Percentiles rank a stretch among this genome's conserved stretches.
Conservation (phyloP, 441 rosid genomes). For the Adansonia grandidieri region DNA sequence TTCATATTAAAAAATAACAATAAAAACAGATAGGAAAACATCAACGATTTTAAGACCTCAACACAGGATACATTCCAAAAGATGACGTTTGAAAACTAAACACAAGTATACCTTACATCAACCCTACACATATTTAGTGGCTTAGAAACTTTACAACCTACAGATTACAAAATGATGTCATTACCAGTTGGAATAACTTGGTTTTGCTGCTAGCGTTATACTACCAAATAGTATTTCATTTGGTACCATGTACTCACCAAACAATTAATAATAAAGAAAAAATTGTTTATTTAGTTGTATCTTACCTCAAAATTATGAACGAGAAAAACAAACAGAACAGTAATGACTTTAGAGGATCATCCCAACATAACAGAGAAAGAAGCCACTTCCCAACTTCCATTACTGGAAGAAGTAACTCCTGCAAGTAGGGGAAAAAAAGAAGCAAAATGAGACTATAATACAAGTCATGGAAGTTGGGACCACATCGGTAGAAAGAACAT, state of each 20-base stretch:
- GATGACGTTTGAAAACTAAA: background rate
- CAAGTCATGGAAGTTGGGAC: background rate
- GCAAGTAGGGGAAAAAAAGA: constrained; percentile 27
- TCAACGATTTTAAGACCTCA: background rate
- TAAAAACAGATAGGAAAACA: background rate
- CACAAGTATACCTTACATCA: background rate
- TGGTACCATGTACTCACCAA: background rate
- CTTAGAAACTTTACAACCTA: background rate
- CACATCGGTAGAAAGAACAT: background rate
- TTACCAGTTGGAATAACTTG: background rate
- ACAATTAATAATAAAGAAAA: background rate
- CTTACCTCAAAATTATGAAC: constrained; percentile 72
- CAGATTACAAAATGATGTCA: background rate
- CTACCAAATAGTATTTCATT: background rate
- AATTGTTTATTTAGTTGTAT: background rate
- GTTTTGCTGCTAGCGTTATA: background rate
- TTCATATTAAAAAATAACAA: background rate
- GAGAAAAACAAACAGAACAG: constrained; percentile 69
- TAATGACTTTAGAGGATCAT: constrained; percentile 68
- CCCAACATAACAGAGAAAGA: constrained; percentile 69
- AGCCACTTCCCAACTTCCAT: constrained; percentile 66
- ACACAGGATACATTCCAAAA: constrained; percentile 1
- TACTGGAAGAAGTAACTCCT: constrained; percentile 82
- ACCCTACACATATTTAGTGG: background rate
- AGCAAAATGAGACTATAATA: background rate